These are phyloP conservation scores for Cylindrodendrum hubeiense DNA, from an alignment of 2,329 filamentous ascomycete genomes.

Conservation along the genomic window DNA sequence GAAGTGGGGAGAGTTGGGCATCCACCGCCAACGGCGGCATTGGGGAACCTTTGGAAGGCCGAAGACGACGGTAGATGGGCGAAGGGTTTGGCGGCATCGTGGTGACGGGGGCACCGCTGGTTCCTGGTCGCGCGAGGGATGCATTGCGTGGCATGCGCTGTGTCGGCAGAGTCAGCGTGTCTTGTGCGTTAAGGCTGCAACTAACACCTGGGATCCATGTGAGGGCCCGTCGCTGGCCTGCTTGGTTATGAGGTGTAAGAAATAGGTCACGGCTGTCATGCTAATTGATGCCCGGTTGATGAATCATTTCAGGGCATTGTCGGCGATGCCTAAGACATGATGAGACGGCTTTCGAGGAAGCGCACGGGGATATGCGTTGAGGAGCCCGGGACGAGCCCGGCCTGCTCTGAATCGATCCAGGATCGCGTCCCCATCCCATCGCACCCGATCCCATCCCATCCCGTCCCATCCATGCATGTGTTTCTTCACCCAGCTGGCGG, in stretches of 20 bases:
- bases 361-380: no score
- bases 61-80: neutral
- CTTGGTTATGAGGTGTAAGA: neutral
- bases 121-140: neutral
- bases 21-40: constrained; percentile 1
- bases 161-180: neutral
- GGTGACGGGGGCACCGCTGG: no score
- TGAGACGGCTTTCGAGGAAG: no score
- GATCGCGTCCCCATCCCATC: neutral
- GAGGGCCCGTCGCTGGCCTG: neutral
- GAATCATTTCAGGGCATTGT: neutral
- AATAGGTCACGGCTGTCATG: neutral
- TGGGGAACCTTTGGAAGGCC: neutral
- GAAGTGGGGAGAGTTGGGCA: constrained; percentile 2
- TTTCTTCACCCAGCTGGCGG: constrained; percentile 29
- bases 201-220: neutral
- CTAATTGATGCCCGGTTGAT: neutral
- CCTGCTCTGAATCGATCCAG: neutral
- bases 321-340: neutral
- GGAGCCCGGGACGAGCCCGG: no score
- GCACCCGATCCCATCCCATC: neutral
- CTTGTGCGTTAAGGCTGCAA: neutral
- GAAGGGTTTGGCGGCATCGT: neutral
- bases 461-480: constrained; percentile 1
- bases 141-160: constrained; percentile 2